phyloP scores from a whole-genome alignment of 768 basidiomycete species.

The Russula brevipes region DNA sequence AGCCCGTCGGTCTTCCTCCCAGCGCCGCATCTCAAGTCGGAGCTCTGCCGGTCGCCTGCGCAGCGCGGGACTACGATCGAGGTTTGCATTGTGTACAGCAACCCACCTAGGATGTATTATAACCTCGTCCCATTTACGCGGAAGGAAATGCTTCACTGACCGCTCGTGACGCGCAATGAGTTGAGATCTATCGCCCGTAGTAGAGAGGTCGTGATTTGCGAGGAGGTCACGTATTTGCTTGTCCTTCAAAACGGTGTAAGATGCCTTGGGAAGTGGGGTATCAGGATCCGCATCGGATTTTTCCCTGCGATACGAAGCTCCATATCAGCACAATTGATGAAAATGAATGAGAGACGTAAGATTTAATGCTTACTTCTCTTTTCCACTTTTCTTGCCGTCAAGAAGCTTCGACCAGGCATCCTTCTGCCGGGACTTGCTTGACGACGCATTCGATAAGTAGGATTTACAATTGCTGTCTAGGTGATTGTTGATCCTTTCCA shows the following conservation, averaged over 20 bases:
- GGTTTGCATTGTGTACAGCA: constrained; percentile 30
- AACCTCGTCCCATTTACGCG: neutral
- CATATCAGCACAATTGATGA: neutral
- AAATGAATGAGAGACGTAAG: neutral
- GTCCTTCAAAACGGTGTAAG: constrained; percentile 28
- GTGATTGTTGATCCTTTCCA: constrained; percentile 33
- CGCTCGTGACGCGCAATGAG: constrained; percentile 28
- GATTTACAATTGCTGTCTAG: constrained; percentile 34
- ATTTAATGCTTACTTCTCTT: constrained; percentile 19
- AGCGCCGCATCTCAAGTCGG: constrained; percentile 23
- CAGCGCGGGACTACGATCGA: constrained; percentile 23
- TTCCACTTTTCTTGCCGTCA: constrained; percentile 16
- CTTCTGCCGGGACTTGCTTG: constrained; percentile 19
- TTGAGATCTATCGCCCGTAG: constrained; percentile 25
- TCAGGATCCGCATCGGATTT: neutral
- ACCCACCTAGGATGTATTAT: constrained; percentile 25
- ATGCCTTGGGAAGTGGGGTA: constrained; percentile 26
- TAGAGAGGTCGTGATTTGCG: constrained; percentile 22
- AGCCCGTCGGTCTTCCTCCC: constrained; percentile 25
- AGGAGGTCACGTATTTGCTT: constrained; percentile 27
- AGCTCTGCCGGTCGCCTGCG: constrained; percentile 21
- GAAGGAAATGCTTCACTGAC: constrained; percentile 13
- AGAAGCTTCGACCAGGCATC: constrained; percentile 25
- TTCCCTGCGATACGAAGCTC: neutral
- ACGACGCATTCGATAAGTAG: constrained; percentile 7